Evolutionary conservation across 495 filamentous ascomycete species (phyloP), one percentile per base, ranked within the genome.

Genomic region (Penicillium manginii): DNA sequence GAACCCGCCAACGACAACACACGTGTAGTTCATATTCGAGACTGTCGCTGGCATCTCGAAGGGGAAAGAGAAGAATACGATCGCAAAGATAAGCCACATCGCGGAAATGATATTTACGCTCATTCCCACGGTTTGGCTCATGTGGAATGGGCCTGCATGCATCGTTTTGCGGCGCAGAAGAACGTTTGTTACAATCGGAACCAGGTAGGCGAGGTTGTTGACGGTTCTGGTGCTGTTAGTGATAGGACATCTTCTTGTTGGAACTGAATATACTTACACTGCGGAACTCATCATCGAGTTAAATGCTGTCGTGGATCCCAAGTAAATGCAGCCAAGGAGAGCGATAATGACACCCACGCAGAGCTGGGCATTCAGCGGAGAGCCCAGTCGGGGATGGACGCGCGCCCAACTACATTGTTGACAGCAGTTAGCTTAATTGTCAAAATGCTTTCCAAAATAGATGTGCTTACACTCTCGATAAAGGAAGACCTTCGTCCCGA

Each of bases 41-140:
- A 69, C 78, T 42, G 62, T 70, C 2, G 77, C 82, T 1, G 86
- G 85, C 68, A 83, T 69, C 23, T 70, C 69, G 55, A 80, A 88
- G 1, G 86, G 89, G 67, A 92, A 91, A 57, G 87, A 91, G 71
- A 88, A 93, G 50, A 92, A 84, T 9, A 89, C 77, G 52, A 87
- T 76, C 2, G 74, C 74, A 50, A 78, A 76, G 6, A 69, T 52
- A 9, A 78, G 45, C 74, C 74, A 78, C 1, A 60, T 52, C 1
- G 69, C 67, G 10, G 73, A 65, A 8, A 78, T 43, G 22, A 66
- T 65, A 33, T 78, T 78, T 19, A 78, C 72, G 1, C 52, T 49
- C 71, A 74, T 76, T 10, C 74, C 74, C 2, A 42, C 26, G 8
- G 58, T 43, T 37, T 62, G 52, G 17, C 61, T 53, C 63, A 78